Percentiles rank a stretch among this genome's conserved stretches.
phyloP scores from a whole-genome alignment of 768 basidiomycete species.

The Inosperma sp. region DNA sequence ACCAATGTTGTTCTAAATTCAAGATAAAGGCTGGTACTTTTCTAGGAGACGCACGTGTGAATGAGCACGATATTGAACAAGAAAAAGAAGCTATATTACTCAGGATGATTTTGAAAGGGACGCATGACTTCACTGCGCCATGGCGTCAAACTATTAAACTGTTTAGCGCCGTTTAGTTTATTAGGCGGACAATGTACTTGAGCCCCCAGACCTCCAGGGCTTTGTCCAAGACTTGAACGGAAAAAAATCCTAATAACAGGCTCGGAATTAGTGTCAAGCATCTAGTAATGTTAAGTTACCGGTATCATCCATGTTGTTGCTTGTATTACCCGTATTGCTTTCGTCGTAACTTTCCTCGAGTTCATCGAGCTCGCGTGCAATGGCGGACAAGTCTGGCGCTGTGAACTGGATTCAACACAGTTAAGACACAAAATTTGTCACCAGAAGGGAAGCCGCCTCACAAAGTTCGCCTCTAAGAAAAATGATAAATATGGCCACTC shows the following conservation, averaged over 20 bases:
- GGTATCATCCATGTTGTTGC: slow-evolving; percentile 90
- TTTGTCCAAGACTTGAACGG: slow-evolving; percentile 81
- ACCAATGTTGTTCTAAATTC: slow-evolving; percentile 87
- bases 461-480: slow-evolving; percentile 41
- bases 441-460: slow-evolving; percentile 21
- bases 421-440: slow-evolving; percentile 6
- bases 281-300: too few relatives aligned
- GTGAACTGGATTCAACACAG: slow-evolving; percentile 50
- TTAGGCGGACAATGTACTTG: slow-evolving; percentile 42
- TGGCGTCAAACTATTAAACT: slow-evolving; percentile 55
- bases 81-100: slow-evolving; percentile 45
- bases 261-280: too few relatives aligned
- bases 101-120: slow-evolving; percentile 66
- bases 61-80: not conserved
- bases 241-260: slow-evolving; percentile 94
- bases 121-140: slow-evolving; percentile 86
- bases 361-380: slow-evolving; percentile 63
- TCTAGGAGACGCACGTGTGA: slow-evolving; percentile 35
- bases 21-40: slow-evolving; percentile 83
- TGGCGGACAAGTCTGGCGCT: slow-evolving; percentile 70
- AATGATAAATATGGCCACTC: slow-evolving; percentile 11
- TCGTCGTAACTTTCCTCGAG: slow-evolving; percentile 60
- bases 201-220: slow-evolving; percentile 84
- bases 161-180: slow-evolving; percentile 4
- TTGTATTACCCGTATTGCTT: slow-evolving; percentile 38